Percentiles rank a stretch among this genome's conserved stretches.
Conservation (phyloP, 2,329 filamentous ascomycete genomes). For the Aspergillus ochraceus region DNA sequence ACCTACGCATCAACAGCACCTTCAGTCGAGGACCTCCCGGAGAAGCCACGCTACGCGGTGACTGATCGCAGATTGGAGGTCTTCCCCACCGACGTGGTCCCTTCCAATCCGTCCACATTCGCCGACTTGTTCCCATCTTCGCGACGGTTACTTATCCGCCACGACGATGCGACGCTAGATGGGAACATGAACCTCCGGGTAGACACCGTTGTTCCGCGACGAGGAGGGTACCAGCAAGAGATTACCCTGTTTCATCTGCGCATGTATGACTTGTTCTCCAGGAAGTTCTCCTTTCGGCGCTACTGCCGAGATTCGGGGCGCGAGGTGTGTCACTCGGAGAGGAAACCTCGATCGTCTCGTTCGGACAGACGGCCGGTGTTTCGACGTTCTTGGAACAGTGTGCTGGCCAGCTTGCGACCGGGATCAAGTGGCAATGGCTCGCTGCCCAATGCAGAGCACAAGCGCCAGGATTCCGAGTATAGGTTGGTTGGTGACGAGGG, state of each 20-base stretch:
- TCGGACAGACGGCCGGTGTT: constrained; percentile 52
- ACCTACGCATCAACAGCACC: constrained; percentile 76
- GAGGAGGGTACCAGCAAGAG: constrained; percentile 60
- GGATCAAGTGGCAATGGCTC: constrained; percentile 54
- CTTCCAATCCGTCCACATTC: constrained; percentile 81
- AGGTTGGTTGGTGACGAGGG: constrained; percentile 48
- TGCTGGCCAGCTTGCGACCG: constrained; percentile 56
- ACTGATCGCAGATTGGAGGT: constrained; percentile 55
- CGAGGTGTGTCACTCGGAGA: constrained; percentile 85
- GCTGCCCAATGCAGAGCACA: constrained; percentile 43
- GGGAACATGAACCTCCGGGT: constrained; percentile 96
- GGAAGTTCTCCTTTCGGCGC: constrained; percentile 85
- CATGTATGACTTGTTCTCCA: constrained; percentile 84
- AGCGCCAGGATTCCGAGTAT: constrained; percentile 61
- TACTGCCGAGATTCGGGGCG: constrained; percentile 92
- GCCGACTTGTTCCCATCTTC: constrained; percentile 82
- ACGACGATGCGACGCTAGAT: constrained; percentile 86
- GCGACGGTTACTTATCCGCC: constrained; percentile 76
- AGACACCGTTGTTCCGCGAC: constrained; percentile 68
- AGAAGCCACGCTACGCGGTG: constrained; percentile 54
- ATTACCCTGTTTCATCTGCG: constrained; percentile 87
- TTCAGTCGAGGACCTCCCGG: constrained; percentile 58
- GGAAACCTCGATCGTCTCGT: constrained; percentile 55
- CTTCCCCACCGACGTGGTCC: constrained; percentile 65
- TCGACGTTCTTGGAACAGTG: constrained; percentile 61